A percentile compares a stretch with the other conserved stretches of the same genome.
phyloP scores from a whole-genome alignment of 345 rosid species.

The Corchorus olitorius region DNA sequence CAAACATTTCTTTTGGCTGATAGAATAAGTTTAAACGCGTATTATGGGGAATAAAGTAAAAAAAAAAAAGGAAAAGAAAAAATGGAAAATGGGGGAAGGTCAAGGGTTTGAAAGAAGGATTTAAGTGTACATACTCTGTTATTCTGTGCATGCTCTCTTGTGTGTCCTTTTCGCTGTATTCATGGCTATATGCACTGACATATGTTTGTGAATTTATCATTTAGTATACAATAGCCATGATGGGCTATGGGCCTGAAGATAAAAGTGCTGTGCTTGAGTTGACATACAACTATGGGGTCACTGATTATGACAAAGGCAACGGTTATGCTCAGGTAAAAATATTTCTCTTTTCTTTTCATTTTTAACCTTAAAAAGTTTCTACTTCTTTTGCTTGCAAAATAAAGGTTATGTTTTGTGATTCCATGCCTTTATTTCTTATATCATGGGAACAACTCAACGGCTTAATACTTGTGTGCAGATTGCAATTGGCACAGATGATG shows the following conservation, averaged over 20 bases:
- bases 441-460: background rate
- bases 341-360: constrained; percentile 9
- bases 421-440: background rate
- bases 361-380: background rate
- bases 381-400: background rate
- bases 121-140: background rate
- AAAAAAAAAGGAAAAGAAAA: background rate
- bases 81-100: background rate
- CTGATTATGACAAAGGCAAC: constrained; percentile 72
- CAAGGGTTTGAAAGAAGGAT: constrained; percentile 4
- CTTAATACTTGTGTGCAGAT: constrained; percentile 51
- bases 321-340: constrained; percentile 66
- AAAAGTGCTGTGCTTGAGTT: constrained; percentile 68
- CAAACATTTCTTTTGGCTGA: background rate
- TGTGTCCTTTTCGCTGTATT: background rate
- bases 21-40: background rate
- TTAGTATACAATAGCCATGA: constrained; percentile 68
- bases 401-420: background rate
- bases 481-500: constrained; percentile 96
- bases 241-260: constrained; percentile 86
- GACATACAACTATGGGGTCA: constrained; percentile 72
- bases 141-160: background rate
- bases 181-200: constrained; percentile 5
- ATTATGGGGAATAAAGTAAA: background rate
- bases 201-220: constrained; percentile 6